A percentile compares a stretch with the other conserved stretches of the same genome.
Evolutionary conservation across 495 filamentous ascomycete genomes (phyloP).

Genomic region (Penicillium paradoxum): DNA sequence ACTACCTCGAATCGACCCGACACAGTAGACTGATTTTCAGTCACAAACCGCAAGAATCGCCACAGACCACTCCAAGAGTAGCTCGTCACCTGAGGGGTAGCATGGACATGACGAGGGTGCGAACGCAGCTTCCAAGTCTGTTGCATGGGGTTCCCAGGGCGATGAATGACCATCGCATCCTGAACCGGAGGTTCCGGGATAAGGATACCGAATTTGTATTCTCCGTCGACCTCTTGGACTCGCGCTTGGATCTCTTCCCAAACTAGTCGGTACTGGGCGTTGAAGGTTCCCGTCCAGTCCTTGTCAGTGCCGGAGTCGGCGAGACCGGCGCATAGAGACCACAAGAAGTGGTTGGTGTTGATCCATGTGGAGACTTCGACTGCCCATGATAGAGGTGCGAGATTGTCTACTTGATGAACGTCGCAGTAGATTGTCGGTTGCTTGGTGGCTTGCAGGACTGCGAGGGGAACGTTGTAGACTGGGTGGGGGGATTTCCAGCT

Average conservation of each 20-base stretch:
- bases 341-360: conserved; percentile 4
- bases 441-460: not conserved
- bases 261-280: not conserved
- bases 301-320: not conserved
- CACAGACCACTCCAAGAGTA: no score
- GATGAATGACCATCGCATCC: not conserved
- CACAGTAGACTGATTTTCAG: not conserved
- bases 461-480: not conserved
- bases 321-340: not conserved
- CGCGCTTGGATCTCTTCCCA: not conserved
- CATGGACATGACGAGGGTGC: not conserved
- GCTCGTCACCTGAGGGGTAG: not conserved
- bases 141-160: not conserved
- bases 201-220: not conserved
- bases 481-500: not conserved
- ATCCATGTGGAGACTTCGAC: not conserved
- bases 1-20: not conserved
- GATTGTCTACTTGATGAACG: not conserved
- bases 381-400: not conserved
- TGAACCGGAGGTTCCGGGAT: not conserved
- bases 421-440: not conserved
- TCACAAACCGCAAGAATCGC: not conserved
- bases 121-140: not conserved
- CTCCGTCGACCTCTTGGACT: not conserved
- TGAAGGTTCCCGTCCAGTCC: not conserved